Evolutionary conservation across 2,329 filamentous ascomycete genomes (phyloP).

Genomic region (Apiospora koreana): DNA sequence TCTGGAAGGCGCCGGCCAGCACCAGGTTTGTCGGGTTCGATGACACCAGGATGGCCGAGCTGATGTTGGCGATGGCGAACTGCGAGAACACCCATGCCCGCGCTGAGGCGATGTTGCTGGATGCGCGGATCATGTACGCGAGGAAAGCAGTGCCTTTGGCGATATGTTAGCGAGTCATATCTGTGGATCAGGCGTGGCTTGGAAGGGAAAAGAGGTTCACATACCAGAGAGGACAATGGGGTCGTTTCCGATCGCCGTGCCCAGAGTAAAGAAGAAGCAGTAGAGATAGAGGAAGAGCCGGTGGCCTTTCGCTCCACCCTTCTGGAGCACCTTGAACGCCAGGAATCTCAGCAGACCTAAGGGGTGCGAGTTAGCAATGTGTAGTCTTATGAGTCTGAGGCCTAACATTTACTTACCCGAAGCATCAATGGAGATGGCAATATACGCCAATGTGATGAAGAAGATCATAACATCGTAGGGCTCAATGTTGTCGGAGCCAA

Average conservation of each 20-base stretch:
- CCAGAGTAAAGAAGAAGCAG: constrained; percentile 68
- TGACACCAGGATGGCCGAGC: constrained; percentile 73
- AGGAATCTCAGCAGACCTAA: constrained; percentile 61
- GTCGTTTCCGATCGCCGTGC: constrained; percentile 72
- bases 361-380: not conserved
- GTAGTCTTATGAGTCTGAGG: fast-evolving
- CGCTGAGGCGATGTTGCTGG: constrained; percentile 69
- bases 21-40: constrained; percentile 79
- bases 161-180: not conserved
- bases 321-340: constrained; percentile 69
- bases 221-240: constrained; percentile 70
- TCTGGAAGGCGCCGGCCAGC: constrained; percentile 69
- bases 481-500: constrained; percentile 65
- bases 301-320: constrained; percentile 67
- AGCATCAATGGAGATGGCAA: constrained; percentile 75
- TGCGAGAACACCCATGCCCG: constrained; percentile 74
- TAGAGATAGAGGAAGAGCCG: constrained; percentile 73
- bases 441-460: constrained; percentile 73
- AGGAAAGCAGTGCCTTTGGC: constrained; percentile 63
- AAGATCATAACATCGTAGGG: constrained; percentile 75
- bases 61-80: constrained; percentile 72
- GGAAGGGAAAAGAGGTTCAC: not conserved
- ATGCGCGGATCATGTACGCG: constrained; percentile 75
- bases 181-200: not conserved
- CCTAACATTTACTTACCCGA: constrained; percentile 46